phyloP scores from a whole-genome alignment of 2,329 filamentous ascomycete species.

The Gyromitra esculenta region DNA sequence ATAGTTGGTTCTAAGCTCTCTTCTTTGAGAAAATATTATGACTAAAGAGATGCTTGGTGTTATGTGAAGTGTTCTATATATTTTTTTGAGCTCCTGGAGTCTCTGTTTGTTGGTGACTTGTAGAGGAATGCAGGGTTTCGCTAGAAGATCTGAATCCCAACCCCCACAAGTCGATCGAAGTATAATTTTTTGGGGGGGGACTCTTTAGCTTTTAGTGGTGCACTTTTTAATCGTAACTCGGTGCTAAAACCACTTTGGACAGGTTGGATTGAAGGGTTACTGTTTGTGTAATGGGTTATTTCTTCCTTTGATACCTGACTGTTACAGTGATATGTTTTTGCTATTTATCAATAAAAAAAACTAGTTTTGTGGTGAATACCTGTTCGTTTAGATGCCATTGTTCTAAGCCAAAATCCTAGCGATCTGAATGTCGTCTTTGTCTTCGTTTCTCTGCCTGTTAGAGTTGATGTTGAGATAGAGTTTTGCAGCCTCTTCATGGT shows the following conservation, averaged over 20 bases:
- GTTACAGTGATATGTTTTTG: not conserved
- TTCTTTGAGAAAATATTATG: not conserved
- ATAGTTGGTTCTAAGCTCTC: not conserved
- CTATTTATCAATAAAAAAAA: not conserved
- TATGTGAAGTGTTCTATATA: not conserved
- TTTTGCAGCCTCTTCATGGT: not conserved
- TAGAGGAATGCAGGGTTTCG: not conserved
- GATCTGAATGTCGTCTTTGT: not conserved
- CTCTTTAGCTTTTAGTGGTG: not conserved
- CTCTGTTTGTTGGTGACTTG: not conserved
- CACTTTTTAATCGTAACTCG: not conserved
- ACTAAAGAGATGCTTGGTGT: not conserved
- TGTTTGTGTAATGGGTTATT: not conserved
- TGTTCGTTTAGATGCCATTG: not conserved
- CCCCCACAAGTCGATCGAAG: not conserved
- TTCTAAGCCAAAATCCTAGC: not conserved
- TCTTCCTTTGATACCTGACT: not conserved
- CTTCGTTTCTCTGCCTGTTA: not conserved
- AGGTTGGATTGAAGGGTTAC: not conserved
- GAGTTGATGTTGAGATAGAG: slow-evolving; percentile 25
- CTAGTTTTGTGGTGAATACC: not conserved
- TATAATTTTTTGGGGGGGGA: not conserved
- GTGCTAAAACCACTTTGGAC: not conserved
- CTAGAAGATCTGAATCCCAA: too few relatives aligned
- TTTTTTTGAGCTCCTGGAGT: not conserved